Base-by-base conservation (phyloP, 345 rosid species). In the Lepidium africanum region DNA sequence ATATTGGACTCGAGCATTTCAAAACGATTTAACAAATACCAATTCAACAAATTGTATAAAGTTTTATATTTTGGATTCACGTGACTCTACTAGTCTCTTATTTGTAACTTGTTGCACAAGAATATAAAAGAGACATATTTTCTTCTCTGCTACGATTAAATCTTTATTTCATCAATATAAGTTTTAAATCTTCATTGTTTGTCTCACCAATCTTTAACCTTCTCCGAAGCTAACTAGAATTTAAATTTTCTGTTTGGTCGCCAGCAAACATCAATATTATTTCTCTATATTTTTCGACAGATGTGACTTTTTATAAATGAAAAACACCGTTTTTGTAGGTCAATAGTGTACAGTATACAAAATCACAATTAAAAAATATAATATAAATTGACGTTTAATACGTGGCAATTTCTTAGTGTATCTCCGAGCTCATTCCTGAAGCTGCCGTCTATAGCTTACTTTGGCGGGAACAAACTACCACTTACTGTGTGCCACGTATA, bases 401-500 rank as follows among this genome's bases (percentile, higher is more conserved):
- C 73, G 73, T 67, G 73, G 50, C 72, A 9, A 0, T 11, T 41
- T 52, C 2, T 5, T 15, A 67, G 16, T 67, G 73, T 27, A 2
- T 13, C 2, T n/a, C 43, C 16, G 9, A 36, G 56, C 67, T 58
- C 37, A 51, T 66, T 73, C 62, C 52, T 32, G 52, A 66, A 74
- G 68, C 67, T 66, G 67, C 59, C 68, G 71, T 67, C n/a, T n/a
- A 40, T 59, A 66, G 33, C 67, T 42, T 66, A 15, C 60, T 43
- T 43, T 36, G 8, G 73, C 50, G 68, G 68, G 72, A n/a, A 66
- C 8, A 35, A 1, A 3, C 17, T 7, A 50, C 73, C 77, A 74
- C 35, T 66, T 21, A 5, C 9, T 8, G 49, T 2, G 0, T 0
- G 67, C 47, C 77, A 74, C 77, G 77, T 59, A 35, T 6, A 6